Evolutionary conservation across 306 rosid species (phyloP), one percentile per base, ranked within the genome.

Genomic region (Crotalaria pallida): DNA sequence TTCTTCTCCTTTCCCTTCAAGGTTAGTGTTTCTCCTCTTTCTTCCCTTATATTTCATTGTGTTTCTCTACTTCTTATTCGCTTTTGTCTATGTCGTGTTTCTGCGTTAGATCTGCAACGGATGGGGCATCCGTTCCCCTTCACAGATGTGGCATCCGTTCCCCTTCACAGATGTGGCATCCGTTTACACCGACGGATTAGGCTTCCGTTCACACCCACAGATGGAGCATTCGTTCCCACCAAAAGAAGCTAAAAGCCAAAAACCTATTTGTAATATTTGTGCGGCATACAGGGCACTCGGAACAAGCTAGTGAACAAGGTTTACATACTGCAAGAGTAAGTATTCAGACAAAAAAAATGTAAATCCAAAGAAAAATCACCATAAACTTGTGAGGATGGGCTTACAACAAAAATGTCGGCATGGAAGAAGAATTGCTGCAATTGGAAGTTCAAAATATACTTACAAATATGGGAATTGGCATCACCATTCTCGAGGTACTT

Each of bases 351-450:
- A 61, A 10, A 33, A 60, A 16, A 34, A 3, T 18, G 66, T 33
- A 65, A 41, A 58, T 15, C 7, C 2, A 47, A 53, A 34, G 58
- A 43, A 68, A 52, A 76, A 72, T 38, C 5, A 50, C 31, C 48
- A 27, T 16, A 8, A 57, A 18, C 16, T 5, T 36, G 1, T 52
- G 31, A 44, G 45, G 16, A 6, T 8, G 57, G 58, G 79, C 98
- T 88, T 85, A 93, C 98, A 79, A 78, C 97, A 90, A 89, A 93
- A 93, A 84, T 93, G 98, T 29, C 98, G 90, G 80, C 98, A 93
- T 27, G 98, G 98, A 59, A 93, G 90, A 69, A 93, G 96, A 80
- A 93, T 90, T 67, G 97, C 98, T 34, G 97, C 96, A 6, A 97
- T 93, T 11, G 96, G 96, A 69, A 88, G 78, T 79, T 90, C 98